Evolutionary conservation across 345 rosid genomes (phyloP), one percentile per base, ranked within the genome.

Genomic region (Adansonia digitata): DNA sequence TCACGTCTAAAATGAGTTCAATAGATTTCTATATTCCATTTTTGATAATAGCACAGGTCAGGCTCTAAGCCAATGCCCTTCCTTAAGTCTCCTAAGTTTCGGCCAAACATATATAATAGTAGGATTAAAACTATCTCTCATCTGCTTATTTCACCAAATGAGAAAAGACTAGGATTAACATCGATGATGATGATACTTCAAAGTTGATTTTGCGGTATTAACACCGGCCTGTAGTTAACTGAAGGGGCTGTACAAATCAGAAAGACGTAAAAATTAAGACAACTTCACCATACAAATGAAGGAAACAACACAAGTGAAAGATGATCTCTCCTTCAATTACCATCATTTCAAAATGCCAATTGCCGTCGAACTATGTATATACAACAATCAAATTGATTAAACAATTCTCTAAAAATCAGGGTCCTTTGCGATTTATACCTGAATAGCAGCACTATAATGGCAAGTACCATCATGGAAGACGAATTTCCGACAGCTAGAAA

Each of bases 401-500:
- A 26, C 7, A 27, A 67, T 45, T 67, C 26, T 27, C 13, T n/a
- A 17, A 46, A 46, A 45, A 27, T 45, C 46, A 34, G 42, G 49
- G 18, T 24, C 27, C 46, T 71, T 64, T 55, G 29, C 20, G 26
- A n/a, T 59, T 29, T 10, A 72, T 81, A 95, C 98, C 98, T 91
- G 85, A 93, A 83, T 2, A 95, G 86, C 69, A 95, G 94, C 77
- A 95, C 99, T 63, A 91, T 84, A 83, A 95, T 89, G 76, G 99
- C 99, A 65, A 95, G 92, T 76, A 93, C 83, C 97, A 95, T 93
- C 99, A 95, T 95, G 65, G 93, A 88, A 49, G 92, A 90, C 4
- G 99, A 95, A 65, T 88, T 90, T 62, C 99, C 99, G 72, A 90
- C 99, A 56, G 99, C 98, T 45, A 95, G 97, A 81, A 95, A 95